Percentiles rank a stretch among this genome's conserved stretches.
Evolutionary conservation across 1,284 basidiomycete genomes (phyloP).

Genomic region (Rhodotorula sp.): DNA sequence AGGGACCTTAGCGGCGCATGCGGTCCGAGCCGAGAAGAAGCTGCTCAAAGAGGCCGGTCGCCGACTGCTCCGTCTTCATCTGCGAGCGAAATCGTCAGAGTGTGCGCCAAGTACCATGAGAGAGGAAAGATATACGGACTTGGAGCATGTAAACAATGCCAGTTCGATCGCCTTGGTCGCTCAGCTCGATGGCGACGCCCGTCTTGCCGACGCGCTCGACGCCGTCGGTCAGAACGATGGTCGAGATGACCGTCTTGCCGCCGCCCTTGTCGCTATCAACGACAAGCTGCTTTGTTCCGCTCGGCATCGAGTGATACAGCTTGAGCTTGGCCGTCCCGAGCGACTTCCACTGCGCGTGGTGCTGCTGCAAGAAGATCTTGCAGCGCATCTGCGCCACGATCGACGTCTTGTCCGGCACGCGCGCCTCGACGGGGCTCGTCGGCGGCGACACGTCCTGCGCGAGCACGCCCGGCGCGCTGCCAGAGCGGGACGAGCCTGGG

Average conservation of each 20-base stretch:
- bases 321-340: constrained; percentile 85
- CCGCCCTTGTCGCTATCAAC: constrained; percentile 83
- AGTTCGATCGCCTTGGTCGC: constrained; percentile 83
- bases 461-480: not conserved
- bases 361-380: constrained; percentile 94
- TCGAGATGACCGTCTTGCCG: constrained; percentile 78
- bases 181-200: constrained; percentile 93
- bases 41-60: constrained; percentile 79
- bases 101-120: too few relatives aligned
- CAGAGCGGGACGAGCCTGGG: constrained; percentile 1
- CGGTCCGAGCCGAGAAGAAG: constrained; percentile 86
- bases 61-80: constrained; percentile 73
- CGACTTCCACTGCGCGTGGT: constrained; percentile 95
- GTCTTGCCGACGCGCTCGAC: constrained; percentile 98
- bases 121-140: constrained; percentile 55
- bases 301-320: constrained; percentile 74
- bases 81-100: constrained; percentile 29
- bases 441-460: constrained; percentile 38
- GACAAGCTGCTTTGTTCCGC: constrained; percentile 91
- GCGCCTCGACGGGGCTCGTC: constrained; percentile 26
- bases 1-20: constrained; percentile 25
- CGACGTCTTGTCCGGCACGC: constrained; percentile 12
- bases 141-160: constrained; percentile 98
- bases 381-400: constrained; percentile 86
- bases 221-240: constrained; percentile 91